phyloP scores from a whole-genome alignment of 352 stramenopile species.

The Phytopythium helicoides region DNA sequence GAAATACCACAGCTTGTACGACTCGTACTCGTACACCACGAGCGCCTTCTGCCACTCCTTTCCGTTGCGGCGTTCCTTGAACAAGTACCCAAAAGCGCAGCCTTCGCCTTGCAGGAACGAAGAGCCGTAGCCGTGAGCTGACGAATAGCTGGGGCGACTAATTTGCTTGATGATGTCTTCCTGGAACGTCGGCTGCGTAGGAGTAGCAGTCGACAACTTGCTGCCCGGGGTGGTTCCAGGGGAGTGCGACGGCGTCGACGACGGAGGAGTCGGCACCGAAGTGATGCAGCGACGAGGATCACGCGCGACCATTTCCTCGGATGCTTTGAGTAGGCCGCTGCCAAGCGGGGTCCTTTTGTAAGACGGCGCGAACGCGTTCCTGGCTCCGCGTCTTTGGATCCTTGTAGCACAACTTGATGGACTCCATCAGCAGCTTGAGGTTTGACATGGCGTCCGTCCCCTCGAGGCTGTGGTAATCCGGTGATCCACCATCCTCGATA shows the following conservation, averaged over 20 bases:
- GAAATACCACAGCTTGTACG: constrained; percentile 90
- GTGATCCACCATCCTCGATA: constrained; percentile 11
- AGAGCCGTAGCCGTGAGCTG: constrained; percentile 79
- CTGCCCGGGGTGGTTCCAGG: constrained; percentile 1
- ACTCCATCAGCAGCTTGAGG: constrained; percentile 81
- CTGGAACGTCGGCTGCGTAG: constrained; percentile 72
- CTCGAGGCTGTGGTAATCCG: constrained; percentile 33
- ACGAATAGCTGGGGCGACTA: constrained; percentile 80
- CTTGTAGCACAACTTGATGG: constrained; percentile 72
- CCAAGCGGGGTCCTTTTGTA: constrained; percentile 56
- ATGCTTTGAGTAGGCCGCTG: constrained; percentile 47
- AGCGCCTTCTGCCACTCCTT: constrained; percentile 82
- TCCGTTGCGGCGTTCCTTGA: constrained; percentile 62
- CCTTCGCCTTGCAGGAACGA: constrained; percentile 82
- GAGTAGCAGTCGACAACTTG: constrained; percentile 12
- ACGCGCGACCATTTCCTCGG: constrained; percentile 42
- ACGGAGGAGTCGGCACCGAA: constrained; percentile 37
- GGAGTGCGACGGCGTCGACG: constrained; percentile 19
- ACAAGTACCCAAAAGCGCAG: constrained; percentile 83
- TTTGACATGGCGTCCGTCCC: constrained; percentile 75
- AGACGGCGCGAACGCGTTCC: constrained; percentile 51
- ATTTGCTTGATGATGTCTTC: constrained; percentile 89
- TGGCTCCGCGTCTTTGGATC: constrained; percentile 74
- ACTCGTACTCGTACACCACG: constrained; percentile 85
- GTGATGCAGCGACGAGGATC: constrained; percentile 62